phyloP scores from a whole-genome alignment of 2,329 filamentous ascomycete genomes.

The Chaetomiaceae sp. region DNA sequence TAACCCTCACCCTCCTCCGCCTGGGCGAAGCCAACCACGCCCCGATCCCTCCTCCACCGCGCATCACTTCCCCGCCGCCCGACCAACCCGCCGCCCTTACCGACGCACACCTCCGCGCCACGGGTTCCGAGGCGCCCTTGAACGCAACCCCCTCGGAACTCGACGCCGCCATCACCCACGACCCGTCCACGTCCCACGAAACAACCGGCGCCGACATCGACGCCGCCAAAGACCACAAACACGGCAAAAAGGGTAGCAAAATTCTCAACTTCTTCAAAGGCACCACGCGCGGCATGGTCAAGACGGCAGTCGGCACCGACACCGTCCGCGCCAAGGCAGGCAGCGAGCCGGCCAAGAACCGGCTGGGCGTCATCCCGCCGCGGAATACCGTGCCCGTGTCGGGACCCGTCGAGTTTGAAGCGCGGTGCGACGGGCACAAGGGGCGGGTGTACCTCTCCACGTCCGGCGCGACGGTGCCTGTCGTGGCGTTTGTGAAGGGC shows the following conservation, averaged over 20 bases:
- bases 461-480: conserved; percentile 61
- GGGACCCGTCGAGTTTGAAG: conserved; percentile 74
- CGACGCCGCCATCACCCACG: conserved; percentile 53
- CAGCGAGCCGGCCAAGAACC: conserved; percentile 59
- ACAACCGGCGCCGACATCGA: conserved; percentile 42
- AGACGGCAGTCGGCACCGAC: conserved; percentile 67
- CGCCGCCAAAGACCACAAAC: conserved; percentile 40
- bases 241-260: conserved; percentile 38
- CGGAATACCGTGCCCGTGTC: too few relatives aligned
- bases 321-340: conserved; percentile 62
- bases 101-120: conserved; percentile 48
- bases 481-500: conserved; percentile 61
- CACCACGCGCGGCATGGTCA: conserved; percentile 66
- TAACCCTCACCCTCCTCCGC: conserved; percentile 74
- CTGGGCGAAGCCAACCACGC: conserved; percentile 78
- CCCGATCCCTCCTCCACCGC: conserved; percentile 61
- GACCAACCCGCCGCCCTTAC: conserved; percentile 35
- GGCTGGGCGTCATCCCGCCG: conserved; percentile 62
- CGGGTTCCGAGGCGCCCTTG: conserved; percentile 45
- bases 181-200: conserved; percentile 29
- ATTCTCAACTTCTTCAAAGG: conserved; percentile 64
- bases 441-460: conserved; percentile 65
- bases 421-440: conserved; percentile 64
- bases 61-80: conserved; percentile 34
- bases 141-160: conserved; percentile 64